Base-by-base conservation (phyloP, 106 monocot genomes). In the Amphibolis antarctica region DNA sequence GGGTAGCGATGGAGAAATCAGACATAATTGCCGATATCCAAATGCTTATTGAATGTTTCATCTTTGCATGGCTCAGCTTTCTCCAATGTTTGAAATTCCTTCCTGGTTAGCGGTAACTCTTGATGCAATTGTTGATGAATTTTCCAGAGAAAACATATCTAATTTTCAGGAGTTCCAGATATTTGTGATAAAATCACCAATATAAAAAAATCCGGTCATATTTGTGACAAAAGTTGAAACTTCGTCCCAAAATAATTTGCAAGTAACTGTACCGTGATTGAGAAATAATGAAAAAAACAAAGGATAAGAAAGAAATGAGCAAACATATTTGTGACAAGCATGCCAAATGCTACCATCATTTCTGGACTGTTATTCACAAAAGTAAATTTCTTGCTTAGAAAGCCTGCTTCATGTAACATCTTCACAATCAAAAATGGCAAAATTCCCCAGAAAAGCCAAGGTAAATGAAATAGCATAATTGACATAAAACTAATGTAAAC, bases 1-100 rank as follows among this genome's bases (percentile, higher is more conserved):
- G 10, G 85, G 71, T 19, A 29, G 4, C 18, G 50, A 76, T 45
- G 86, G 82, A 24, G 76, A 86, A 60, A 51, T 86, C 53, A 20
- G 82, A 27, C 65, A 74, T 27, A 79, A 76, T 49, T 86, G 86
- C 12, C 48, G 79, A 24, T 66, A 49, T 61, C 44, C 68, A 17
- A 83, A 82, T 72, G 21, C 68, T 31, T 31, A 52, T 15, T 66
- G 42, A 21, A 42, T 30, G 55, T 24, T 55, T 22, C 36, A 43
- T 61, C 19, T 27, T 25, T 13, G 1, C 5, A 13, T 14, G 29
- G 57, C 13, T 28, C 28, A 10, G 12, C 27, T 11, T 26, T 17
- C 27, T 5, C 4, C 6, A 27, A 51, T n/a, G 50, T 51, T 5
- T 51, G 50, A 17, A n/a, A 10, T 51, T 51, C 20, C 50, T 51